A percentile compares a stretch with the other conserved stretches of the same genome.
Conservation (phyloP, 257 asterid genomes). For the Petrea volubilis region DNA sequence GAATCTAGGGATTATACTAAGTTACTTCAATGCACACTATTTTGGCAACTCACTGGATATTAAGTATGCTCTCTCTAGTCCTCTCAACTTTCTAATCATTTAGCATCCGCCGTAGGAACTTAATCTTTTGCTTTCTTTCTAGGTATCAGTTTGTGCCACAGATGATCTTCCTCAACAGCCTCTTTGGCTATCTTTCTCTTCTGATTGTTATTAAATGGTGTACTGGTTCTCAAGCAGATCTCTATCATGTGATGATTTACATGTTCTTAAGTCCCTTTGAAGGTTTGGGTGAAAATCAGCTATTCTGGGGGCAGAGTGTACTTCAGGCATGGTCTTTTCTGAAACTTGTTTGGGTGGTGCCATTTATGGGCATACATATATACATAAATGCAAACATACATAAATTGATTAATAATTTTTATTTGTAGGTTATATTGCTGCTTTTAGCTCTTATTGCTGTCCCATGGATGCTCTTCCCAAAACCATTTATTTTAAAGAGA, state of each 20-base stretch:
- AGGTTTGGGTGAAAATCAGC: slow-evolving; percentile 75
- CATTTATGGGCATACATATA: not conserved
- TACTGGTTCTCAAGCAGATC: slow-evolving; percentile 91
- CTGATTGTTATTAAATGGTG: slow-evolving; percentile 87
- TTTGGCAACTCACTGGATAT: slow-evolving; percentile 68
- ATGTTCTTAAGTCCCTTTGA: slow-evolving; percentile 96
- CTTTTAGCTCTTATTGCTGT: slow-evolving; percentile 82
- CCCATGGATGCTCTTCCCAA: slow-evolving; percentile 99
- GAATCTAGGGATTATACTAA: slow-evolving; percentile 83
- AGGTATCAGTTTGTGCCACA: slow-evolving; percentile 98
- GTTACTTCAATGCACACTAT: slow-evolving; percentile 84
- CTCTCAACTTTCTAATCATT: not conserved
- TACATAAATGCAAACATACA: slow-evolving; percentile 1
- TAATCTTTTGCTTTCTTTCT: slow-evolving; percentile 22
- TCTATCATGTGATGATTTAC: slow-evolving; percentile 95
- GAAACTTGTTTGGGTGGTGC: slow-evolving; percentile 16
- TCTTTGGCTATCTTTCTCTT: slow-evolving; percentile 91
- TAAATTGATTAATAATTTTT: slow-evolving; percentile 3
- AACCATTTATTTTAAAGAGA: slow-evolving; percentile 85
- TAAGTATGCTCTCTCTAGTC: slow-evolving; percentile 48
- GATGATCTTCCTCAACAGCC: slow-evolving; percentile 85
- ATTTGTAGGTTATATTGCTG: slow-evolving; percentile 69
- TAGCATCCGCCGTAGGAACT: slow-evolving; percentile 23
- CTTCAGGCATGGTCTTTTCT: slow-evolving; percentile 62
- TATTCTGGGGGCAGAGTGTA: slow-evolving; percentile 87